Percentiles rank a stretch among this genome's conserved stretches.
Conservation (phyloP, 2,329 filamentous ascomycete genomes). For the Karstenula rhodostoma region DNA sequence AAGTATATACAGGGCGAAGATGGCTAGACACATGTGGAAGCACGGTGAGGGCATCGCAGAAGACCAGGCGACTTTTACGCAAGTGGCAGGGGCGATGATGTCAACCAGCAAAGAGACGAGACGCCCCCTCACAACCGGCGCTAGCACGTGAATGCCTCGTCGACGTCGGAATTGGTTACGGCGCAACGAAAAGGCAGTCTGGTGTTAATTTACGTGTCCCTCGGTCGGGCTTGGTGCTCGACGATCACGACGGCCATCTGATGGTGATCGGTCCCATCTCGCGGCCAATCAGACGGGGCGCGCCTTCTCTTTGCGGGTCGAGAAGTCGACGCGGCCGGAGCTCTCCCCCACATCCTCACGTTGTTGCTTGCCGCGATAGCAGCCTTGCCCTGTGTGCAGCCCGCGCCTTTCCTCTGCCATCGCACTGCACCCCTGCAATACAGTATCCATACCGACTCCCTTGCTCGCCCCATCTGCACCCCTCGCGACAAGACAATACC, state of each 20-base stretch:
- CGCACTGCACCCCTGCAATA: neutral
- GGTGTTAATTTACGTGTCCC: neutral
- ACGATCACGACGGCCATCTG: slow-evolving; percentile 18
- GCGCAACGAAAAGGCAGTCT: neutral
- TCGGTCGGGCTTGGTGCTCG: slow-evolving; percentile 11
- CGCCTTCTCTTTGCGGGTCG: slow-evolving; percentile 26
- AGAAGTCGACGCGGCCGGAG: slow-evolving; percentile 21
- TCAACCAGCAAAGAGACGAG: neutral
- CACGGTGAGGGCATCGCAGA: too few relatives aligned
- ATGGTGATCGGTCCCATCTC: slow-evolving; percentile 18
- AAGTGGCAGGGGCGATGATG: slow-evolving; percentile 1
- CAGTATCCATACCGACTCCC: too few relatives aligned
- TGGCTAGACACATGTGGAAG: too few relatives aligned
- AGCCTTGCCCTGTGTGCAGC: neutral
- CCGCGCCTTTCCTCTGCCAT: neutral
- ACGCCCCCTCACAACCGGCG: neutral
- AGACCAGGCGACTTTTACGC: neutral
- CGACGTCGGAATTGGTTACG: neutral
- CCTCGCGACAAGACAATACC: slow-evolving; percentile 11
- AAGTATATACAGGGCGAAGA: too few relatives aligned
- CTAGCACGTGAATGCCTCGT: slow-evolving; percentile 9
- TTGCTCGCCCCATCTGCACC: slow-evolving; percentile 8
- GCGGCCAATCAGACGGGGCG: slow-evolving; percentile 33
- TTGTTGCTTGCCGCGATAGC: slow-evolving; percentile 8
- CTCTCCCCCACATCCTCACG: slow-evolving; percentile 25